Evolutionary conservation across 139 green algal species (phyloP).

Genomic region (Coelastrella sp.): DNA sequence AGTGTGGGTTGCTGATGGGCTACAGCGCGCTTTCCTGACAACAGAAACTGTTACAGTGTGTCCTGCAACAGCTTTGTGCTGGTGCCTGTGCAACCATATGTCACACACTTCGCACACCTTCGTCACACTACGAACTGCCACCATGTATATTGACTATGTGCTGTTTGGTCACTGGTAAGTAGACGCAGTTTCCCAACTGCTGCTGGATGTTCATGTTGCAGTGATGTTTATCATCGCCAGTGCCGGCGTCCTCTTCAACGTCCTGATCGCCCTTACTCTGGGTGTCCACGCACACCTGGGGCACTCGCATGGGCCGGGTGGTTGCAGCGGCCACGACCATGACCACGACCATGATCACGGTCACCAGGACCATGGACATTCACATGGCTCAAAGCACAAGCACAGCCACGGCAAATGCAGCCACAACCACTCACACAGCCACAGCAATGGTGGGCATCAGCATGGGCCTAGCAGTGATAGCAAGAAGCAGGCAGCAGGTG

Average conservation of each 20-base stretch:
- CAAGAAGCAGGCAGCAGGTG: not conserved
- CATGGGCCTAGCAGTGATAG: not conserved
- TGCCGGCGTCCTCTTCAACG: constrained; percentile 88
- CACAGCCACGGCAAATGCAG: constrained; percentile 51
- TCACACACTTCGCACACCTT: too few relatives aligned
- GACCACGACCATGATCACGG: constrained; percentile 33
- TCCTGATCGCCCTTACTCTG: constrained; percentile 77
- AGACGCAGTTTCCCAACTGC: too few relatives aligned
- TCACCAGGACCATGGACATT: constrained; percentile 56
- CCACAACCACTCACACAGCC: not conserved
- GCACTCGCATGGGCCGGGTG: constrained; percentile 25
- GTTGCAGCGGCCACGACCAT: constrained; percentile 38
- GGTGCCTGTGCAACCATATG: too few relatives aligned
- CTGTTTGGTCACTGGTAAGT: too few relatives aligned
- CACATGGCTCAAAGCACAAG: constrained; percentile 44
- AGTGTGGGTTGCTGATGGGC: too few relatives aligned
- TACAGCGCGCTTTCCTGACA: too few relatives aligned
- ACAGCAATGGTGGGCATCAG: constrained; percentile 17
- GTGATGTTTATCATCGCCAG: constrained; percentile 92
- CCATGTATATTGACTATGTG: too few relatives aligned
- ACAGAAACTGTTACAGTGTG: too few relatives aligned
- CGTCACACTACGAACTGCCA: too few relatives aligned
- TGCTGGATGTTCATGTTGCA: constrained; percentile 29
- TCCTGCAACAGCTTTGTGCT: too few relatives aligned
- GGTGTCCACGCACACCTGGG: constrained; percentile 60